Evolutionary conservation across 371 early-diverging fungal genomes (phyloP), one percentile per base, ranked within the genome.

Genomic region (Haplosporangium sp.): DNA sequence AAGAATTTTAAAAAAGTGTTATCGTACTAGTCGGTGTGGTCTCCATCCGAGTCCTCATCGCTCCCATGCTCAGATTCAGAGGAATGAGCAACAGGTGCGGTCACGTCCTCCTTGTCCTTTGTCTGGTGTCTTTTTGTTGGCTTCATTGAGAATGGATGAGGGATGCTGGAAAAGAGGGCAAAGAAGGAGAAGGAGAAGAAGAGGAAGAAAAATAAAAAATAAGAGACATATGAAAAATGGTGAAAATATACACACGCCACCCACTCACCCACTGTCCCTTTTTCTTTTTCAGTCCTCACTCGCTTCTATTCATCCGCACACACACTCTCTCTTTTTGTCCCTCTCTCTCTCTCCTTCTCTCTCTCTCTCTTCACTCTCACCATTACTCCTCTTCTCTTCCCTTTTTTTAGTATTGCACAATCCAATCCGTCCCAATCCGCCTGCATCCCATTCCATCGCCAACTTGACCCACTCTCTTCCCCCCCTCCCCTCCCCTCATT

Each of bases 151-250:
- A 20, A 20, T 20, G 47, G 6, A 43, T 50, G 23, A 23, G 20
- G 14, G 56, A 36, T 21, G 41, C 16, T 36, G 18, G 29, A n/a
- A 18, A 55, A 29, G 29, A 29, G 4, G 29, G 4, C 29, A 29
- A 29, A 4, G 29, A 29, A n/a, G n/a, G 51, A 71, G 56, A 45
- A 43, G 52, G 18, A n/a, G 58, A 43, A 43, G n/a, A 29, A 55
- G 51, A 45, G 45, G 16, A n/a, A 37, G 38, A 45, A 20, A 56
- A 50, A 71, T 54, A 62, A 56, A 51, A 52, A 50, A 55, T 46
- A 29, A 38, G 45, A 14, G 38, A n/a, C 4, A 16, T 18, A 36
- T 16, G 16, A 16, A 21, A 16, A 21, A 48, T 12, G 14, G 21
- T 12, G n/a, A 37, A 36, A 46, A 48, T 47, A 16, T 21, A 21